Conservation (phyloP, 2,329 filamentous ascomycete species). For the Xylariaceae sp. region DNA sequence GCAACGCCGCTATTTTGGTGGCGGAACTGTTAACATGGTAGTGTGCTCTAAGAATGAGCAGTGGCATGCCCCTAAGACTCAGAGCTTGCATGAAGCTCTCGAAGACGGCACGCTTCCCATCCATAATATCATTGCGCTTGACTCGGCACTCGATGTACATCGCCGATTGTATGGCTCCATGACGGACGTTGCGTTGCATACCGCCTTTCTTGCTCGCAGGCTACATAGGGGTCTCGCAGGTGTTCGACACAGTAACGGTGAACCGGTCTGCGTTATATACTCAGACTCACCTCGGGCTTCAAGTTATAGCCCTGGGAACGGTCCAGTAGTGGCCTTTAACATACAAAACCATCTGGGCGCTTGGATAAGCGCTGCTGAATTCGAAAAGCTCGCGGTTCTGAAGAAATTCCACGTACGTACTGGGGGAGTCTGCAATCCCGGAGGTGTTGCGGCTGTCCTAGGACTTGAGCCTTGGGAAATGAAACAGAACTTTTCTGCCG, state of each 20-base stretch:
- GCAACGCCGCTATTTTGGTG: slow-evolving; percentile 78
- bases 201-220: slow-evolving; percentile 55
- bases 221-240: slow-evolving; percentile 54
- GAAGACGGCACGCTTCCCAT: slow-evolving; percentile 91
- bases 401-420: slow-evolving; percentile 80
- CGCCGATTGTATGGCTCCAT: slow-evolving; percentile 65
- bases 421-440: slow-evolving; percentile 87
- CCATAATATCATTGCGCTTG: slow-evolving; percentile 81
- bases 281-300: slow-evolving; percentile 33
- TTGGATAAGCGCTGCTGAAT: slow-evolving; percentile 76
- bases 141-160: slow-evolving; percentile 67
- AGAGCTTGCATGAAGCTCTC: slow-evolving; percentile 69
- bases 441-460: slow-evolving; percentile 72
- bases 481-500: slow-evolving; percentile 75
- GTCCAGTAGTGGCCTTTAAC: slow-evolving; percentile 82
- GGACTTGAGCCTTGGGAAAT: slow-evolving; percentile 74
- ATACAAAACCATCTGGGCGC: slow-evolving; percentile 60
- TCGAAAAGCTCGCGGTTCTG: slow-evolving; percentile 78
- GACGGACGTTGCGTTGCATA: slow-evolving; percentile 64
- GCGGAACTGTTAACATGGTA: slow-evolving; percentile 90
- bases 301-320: slow-evolving; percentile 42
- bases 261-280: slow-evolving; percentile 63
- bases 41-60: slow-evolving; percentile 62
- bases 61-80: slow-evolving; percentile 75
- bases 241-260: slow-evolving; percentile 65